Evolutionary conservation across 306 rosid species (phyloP).

Genomic region (Citrullus colocynthis): DNA sequence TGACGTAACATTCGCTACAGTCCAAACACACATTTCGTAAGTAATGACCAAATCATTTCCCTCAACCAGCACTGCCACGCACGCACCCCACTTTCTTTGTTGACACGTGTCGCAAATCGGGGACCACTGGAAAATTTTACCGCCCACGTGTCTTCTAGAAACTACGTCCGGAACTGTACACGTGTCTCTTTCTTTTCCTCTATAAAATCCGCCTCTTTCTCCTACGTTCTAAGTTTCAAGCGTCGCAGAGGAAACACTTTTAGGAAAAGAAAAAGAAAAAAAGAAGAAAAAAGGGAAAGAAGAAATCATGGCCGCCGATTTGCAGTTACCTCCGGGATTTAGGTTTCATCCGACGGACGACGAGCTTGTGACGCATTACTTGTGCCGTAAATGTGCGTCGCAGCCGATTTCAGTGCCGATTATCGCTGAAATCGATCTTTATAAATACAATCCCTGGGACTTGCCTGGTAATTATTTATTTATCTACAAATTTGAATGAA

Average conservation of each 20-base stretch:
- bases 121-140: slow-evolving; percentile 16
- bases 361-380: slow-evolving; percentile 83
- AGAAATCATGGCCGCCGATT: slow-evolving; percentile 38
- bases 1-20: not conserved
- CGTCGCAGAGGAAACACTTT: slow-evolving; percentile 20
- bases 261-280: not conserved
- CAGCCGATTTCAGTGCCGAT: slow-evolving; percentile 68
- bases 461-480: slow-evolving; percentile 47
- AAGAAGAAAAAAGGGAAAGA: not conserved
- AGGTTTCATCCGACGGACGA: slow-evolving; percentile 96
- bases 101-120: slow-evolving; percentile 44
- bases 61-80: slow-evolving; percentile 23
- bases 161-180: slow-evolving; percentile 13
- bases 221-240: slow-evolving; percentile 59
- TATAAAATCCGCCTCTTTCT: slow-evolving; percentile 43
- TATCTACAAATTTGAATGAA: too few relatives aligned
- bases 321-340: slow-evolving; percentile 83
- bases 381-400: slow-evolving; percentile 71
- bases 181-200: slow-evolving; percentile 21
- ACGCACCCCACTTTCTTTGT: slow-evolving; percentile 11
- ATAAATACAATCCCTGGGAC: slow-evolving; percentile 81
- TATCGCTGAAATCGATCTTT: slow-evolving; percentile 79
- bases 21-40: slow-evolving; percentile 64
- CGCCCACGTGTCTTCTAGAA: slow-evolving; percentile 79
- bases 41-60: slow-evolving; percentile 68